Evolutionary conservation across 164 flowering plant species (phyloP).

Genomic region (Pachysandra terminalis): DNA sequence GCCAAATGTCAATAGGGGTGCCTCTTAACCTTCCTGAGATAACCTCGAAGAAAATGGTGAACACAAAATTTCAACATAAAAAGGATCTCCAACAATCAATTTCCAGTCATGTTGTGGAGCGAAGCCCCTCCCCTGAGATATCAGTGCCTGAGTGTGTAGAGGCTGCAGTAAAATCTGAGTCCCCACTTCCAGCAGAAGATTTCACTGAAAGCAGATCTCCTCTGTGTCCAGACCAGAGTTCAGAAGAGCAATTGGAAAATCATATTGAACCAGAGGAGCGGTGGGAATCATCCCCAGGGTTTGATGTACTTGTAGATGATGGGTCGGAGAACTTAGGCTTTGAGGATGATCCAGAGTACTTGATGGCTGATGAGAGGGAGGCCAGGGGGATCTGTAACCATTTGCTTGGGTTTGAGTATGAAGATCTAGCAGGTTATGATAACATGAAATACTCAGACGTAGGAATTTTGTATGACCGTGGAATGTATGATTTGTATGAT

Average conservation of each 20-base stretch:
- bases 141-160: slow-evolving; percentile 30
- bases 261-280: slow-evolving; percentile 47
- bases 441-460: slow-evolving; percentile 23
- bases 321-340: slow-evolving; percentile 34
- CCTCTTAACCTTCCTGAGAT: slow-evolving; percentile 16
- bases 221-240: slow-evolving; percentile 24
- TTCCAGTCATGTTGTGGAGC: slow-evolving; percentile 13
- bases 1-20: slow-evolving; percentile 12
- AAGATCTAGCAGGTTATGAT: slow-evolving; percentile 28
- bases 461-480: slow-evolving; percentile 25
- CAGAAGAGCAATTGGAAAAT: slow-evolving; percentile 37
- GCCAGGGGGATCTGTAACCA: slow-evolving; percentile 27
- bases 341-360: slow-evolving; percentile 40
- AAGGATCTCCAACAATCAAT: slow-evolving; percentile 15
- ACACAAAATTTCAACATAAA: slow-evolving; percentile 13
- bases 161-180: slow-evolving; percentile 20
- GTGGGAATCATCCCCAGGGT: slow-evolving; percentile 72
- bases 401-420: slow-evolving; percentile 34
- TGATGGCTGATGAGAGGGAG: slow-evolving; percentile 30
- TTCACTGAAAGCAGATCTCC: slow-evolving; percentile 15
- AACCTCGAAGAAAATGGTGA: slow-evolving; percentile 11
- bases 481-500: slow-evolving; percentile 21
- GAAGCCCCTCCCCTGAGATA: slow-evolving; percentile 23
- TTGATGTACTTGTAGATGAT: slow-evolving; percentile 74
- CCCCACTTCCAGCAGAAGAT: slow-evolving; percentile 24